Evolutionary conservation across 345 rosid species (phyloP).

Genomic region (Gossypium turneri): DNA sequence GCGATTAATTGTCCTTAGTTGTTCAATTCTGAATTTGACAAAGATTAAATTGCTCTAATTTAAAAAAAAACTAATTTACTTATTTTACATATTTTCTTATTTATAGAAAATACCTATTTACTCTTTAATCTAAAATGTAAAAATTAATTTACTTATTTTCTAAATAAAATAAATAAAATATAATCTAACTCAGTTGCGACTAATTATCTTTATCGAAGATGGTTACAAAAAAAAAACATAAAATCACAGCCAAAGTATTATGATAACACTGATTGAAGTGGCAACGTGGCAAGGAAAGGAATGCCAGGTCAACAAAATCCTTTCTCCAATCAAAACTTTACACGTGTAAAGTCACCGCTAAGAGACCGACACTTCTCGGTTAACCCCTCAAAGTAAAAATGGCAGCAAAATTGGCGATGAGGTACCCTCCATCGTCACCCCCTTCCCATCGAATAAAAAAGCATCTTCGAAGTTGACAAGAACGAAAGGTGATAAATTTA

Average conservation of each 20-base stretch:
- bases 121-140: too few species aligned
- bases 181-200: too few species aligned
- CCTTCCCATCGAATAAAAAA: conserved; percentile 8
- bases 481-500: neutral
- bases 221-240: too few species aligned
- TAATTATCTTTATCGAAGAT: too few species aligned
- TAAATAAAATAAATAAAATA: too few species aligned
- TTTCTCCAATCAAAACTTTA: neutral
- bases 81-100: too few species aligned
- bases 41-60: too few species aligned
- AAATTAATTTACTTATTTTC: rapidly evolving
- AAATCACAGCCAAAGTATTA: too few species aligned
- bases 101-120: rapidly evolving
- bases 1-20: too few species aligned
- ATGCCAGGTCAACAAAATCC: neutral
- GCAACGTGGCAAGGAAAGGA: neutral
- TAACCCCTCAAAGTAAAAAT: neutral
- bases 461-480: conserved; percentile 25
- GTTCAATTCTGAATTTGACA: too few species aligned
- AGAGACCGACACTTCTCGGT: conserved; percentile 16
- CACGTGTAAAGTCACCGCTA: conserved; percentile 14
- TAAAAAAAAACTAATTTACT: too few species aligned
- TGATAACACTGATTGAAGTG: neutral
- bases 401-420: conserved; percentile 11
- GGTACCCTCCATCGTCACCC: neutral